Conservation (phyloP, 2,329 filamentous ascomycete species). For the Magnaporthales sp. region DNA sequence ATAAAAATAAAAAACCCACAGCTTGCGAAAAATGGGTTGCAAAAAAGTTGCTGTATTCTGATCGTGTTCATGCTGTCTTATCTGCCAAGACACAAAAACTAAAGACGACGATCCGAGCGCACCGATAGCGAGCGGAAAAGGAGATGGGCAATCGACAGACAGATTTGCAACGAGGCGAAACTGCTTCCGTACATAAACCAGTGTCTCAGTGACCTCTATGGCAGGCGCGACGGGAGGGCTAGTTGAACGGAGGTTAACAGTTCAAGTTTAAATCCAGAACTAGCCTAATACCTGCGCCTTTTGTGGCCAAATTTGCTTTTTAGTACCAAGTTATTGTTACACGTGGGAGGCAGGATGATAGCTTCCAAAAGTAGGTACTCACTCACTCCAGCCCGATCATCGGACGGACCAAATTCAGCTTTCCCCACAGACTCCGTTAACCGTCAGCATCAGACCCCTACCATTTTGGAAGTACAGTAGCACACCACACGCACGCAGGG, state of each 20-base stretch:
- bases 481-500: not conserved
- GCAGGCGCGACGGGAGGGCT: not conserved
- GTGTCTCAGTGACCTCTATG: not conserved
- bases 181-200: not conserved
- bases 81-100: not conserved
- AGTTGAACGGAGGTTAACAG: not conserved
- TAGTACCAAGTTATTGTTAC: not conserved
- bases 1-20: not conserved
- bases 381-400: not conserved
- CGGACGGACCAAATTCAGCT: not conserved
- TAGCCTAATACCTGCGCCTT: not conserved
- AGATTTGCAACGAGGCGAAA: not conserved
- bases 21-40: not conserved
- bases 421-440: not conserved
- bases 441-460: not conserved
- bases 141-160: not conserved
- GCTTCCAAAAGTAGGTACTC: not conserved
- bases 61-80: not conserved
- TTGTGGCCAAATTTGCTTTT: not conserved
- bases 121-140: not conserved
- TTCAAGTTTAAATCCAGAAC: not conserved
- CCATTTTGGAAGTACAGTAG: not conserved
- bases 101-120: not conserved
- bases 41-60: not conserved
- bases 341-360: not conserved